Base-by-base conservation (phyloP, 305 asterid species). In the Striga hermonthica region DNA sequence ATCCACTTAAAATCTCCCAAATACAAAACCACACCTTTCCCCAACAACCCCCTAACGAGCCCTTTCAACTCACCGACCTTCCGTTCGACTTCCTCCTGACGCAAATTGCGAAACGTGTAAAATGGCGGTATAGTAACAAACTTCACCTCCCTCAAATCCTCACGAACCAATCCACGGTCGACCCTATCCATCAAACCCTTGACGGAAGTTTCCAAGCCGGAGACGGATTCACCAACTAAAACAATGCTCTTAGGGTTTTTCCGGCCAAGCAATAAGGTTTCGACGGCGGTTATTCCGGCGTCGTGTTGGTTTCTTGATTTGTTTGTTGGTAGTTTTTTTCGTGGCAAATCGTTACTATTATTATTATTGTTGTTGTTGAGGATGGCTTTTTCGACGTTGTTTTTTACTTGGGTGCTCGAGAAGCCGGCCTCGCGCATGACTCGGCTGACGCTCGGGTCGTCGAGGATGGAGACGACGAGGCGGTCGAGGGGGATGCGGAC, bases 401-500 rank as follows among this genome's bases (percentile, higher is more conserved):
- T 52, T 64, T 90, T 93, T 8, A 93, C 90, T 60, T 87, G 98
- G 3, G 87, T 72, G 77, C 98, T 93, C 4, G 96, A 86, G 60
- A 90, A 92, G 1, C 98, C 96, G 5, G 98, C 97, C 55, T 92
- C 98, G 9, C 97, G 79, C 98, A 92, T 92, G 55, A 92, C 98
- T 58, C 98, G 69, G 70, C 98, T 92, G 13, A 92, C 91, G 70
- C 98, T 92, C 0, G 98, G 98, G 58, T 92, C 98, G 66, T 92
- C 97, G 16, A 90, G 89, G 9, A 92, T 78, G 54, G 98, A 93
- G 16, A 93, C 74, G 9, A 87, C 85, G 0, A 93, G 86, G 80
- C 90, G 98, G 58, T 83, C 87, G 6, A 86, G 69, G 74, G 87
- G 97, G 3, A 93, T 88, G 59, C 88, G 87, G 14, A 84, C 83